Base-by-base conservation (phyloP, 164 flowering plant species). In the Piper betle region DNA sequence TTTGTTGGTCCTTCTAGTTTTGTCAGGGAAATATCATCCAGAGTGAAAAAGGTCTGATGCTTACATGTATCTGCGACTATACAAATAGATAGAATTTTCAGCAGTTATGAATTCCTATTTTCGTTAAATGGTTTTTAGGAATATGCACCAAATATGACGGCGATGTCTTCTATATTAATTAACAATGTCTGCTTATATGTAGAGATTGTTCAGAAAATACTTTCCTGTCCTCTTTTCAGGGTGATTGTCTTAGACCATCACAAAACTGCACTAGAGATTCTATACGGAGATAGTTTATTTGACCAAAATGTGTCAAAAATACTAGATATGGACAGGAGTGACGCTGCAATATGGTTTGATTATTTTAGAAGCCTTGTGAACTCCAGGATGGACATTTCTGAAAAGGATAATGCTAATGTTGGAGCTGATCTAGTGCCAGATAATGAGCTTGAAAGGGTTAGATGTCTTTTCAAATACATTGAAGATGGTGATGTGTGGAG, bases 401-500 rank as follows among this genome's bases (percentile, higher is more conserved):
- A 9, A 33, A n/a, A 18, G 7, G 61, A 69, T 54, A 52, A 37
- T 13, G 3, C 18, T 53, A 4, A 4, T 20, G 7, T 60, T 55
- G 58, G 59, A 25, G 20, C 38, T 15, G 59, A 70, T 33, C 18
- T 57, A 64, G 70, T 70, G 40, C 64, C 75, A 0, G 55, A 61
- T 38, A 54, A 50, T 64, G 69, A 78, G 59, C 72, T 77, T 48
- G 76, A 75, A 17, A 66, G 81, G 17, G 71, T 78, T 56, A 72
- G 73, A 63, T 60, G 63, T 43, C 64, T 88, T 33, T 88, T 79
- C 66, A 86, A 83, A 37, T 85, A 86, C 48, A 74, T 88, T 52
- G 94, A 91, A 69, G 96, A 91, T 70, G 94, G 71, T 13, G 96
- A 91, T 80, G 64, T 88, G 8, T 91, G 97, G 97, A 81, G 78